Conservation (phyloP, 2,329 filamentous ascomycete genomes). For the Ascochyta viciae-villosae region DNA sequence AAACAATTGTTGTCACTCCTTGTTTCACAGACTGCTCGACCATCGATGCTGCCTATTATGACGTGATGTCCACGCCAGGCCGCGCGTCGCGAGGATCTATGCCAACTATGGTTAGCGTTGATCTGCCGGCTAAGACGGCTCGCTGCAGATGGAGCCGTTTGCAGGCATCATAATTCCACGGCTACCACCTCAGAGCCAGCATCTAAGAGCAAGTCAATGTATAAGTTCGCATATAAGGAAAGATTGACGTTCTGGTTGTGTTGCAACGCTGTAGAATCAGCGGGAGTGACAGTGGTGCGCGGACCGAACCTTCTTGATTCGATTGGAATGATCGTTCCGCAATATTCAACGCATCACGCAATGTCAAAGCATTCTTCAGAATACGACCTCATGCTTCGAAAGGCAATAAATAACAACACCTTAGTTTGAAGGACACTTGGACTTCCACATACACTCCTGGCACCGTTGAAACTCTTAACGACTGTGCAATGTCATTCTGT, state of each 20-base stretch:
- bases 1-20: not conserved
- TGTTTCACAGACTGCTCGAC: not conserved
- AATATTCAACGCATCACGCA: conserved; percentile 1
- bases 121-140: conserved; percentile 13
- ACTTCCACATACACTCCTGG: not conserved
- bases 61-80: conserved; percentile 11
- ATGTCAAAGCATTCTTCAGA: not conserved
- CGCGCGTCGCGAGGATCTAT: conserved; percentile 16
- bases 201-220: not conserved
- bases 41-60: conserved; percentile 1
- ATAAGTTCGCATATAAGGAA: not conserved
- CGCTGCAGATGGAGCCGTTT: conserved; percentile 8
- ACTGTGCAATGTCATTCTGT: not conserved
- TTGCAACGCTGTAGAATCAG: not conserved
- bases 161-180: conserved; percentile 9
- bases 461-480: not conserved
- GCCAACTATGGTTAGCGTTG: not conserved
- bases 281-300: not conserved
- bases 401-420: not conserved
- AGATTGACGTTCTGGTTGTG: not conserved
- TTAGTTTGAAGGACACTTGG: not conserved
- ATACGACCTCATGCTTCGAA: not conserved
- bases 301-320: not conserved
- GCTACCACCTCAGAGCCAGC: not conserved
- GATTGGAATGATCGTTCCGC: not conserved